Evolutionary conservation across 139 green algal genomes (phyloP).

Genomic region (Chlamydomonas incerta): DNA sequence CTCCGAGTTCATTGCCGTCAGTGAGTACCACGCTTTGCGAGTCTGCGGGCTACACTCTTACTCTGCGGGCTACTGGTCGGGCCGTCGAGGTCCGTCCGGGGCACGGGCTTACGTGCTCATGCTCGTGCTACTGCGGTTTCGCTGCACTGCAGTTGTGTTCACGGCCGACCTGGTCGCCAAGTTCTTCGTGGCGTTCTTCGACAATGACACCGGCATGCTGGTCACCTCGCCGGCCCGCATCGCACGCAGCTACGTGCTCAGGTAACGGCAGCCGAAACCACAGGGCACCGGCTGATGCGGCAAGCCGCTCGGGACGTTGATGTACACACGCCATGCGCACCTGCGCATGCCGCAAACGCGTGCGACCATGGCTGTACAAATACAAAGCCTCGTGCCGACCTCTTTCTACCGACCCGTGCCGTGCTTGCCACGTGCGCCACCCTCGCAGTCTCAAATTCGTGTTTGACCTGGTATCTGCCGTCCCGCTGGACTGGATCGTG

Average conservation of each 20-base stretch:
- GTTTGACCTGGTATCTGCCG: constrained; percentile 17
- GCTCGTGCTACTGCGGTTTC: neutral
- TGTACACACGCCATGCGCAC: too few species aligned
- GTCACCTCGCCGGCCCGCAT: constrained; percentile 7
- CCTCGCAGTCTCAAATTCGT: constrained; percentile 24
- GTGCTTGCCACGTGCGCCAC: too few species aligned
- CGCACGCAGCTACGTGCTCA: constrained; percentile 14
- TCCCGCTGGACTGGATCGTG: constrained; percentile 22
- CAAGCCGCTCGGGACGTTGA: too few species aligned
- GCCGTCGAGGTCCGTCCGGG: neutral
- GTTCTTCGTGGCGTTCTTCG: constrained; percentile 31
- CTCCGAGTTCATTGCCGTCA: constrained; percentile 2
- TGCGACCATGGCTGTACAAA: too few species aligned
- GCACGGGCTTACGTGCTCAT: neutral
- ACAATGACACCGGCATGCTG: constrained; percentile 10
- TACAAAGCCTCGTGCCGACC: too few species aligned
- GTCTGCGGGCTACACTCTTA: too few species aligned
- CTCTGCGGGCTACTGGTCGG: neutral
- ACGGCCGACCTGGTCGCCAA: constrained; percentile 22
- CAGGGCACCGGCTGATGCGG: too few species aligned
- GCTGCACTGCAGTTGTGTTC: constrained; percentile 3
- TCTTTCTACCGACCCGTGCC: too few species aligned
- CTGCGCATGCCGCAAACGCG: too few species aligned
- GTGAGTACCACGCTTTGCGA: constrained; percentile 7
- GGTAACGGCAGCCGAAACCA: too few species aligned